Evolutionary conservation across 1,139 yeast species (phyloP), one percentile per base, ranked within the genome.

Genomic region (Kurtzmaniella quercitrusa): DNA sequence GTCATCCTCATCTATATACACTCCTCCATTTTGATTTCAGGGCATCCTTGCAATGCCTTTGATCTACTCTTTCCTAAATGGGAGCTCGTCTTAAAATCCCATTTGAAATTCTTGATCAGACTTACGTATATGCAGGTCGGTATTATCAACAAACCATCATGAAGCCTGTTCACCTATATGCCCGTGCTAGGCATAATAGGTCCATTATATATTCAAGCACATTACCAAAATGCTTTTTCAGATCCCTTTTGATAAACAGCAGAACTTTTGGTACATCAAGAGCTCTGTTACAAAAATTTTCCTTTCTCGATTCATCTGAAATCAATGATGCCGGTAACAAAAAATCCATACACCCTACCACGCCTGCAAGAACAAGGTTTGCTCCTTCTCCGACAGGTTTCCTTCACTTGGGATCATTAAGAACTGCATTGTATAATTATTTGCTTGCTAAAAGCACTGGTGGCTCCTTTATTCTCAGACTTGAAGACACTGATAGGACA

Each of bases 381-480:
- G 99, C 99, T 0, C 98, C 99, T 1, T 91, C 98, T 2, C 99
- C 99, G 1, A 93, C 99, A 0, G 99, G 99, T 0, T 78, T 78
- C 49, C 71, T 94, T 33, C 99, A 93, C 59, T 61, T 94, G 45
- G 99, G 99, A 0, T 89, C 98, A 0, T 61, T 94, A 40, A 68
- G 99, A 57, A 93, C 99, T 0, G 98, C 98, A 0, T 62, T 93
- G 22, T 94, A 88, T 65, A 94, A 93, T 60, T 93, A 84, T 55
- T 62, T 93, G 23, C 66, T 88, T 20, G 98, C 98, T 0, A 80
- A 72, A 51, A 76, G 78, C 45, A 88, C 96, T 0, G 79, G 80
- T 0, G 98, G 98, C 0, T 77, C 79, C 51, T 94, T 93, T 54
- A 51, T 94, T 3, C 62, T 93, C 17, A 73, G 99, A 37, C 63